Conservation (phyloP, 257 asterid genomes). For the Solanum gracilifrons region DNA sequence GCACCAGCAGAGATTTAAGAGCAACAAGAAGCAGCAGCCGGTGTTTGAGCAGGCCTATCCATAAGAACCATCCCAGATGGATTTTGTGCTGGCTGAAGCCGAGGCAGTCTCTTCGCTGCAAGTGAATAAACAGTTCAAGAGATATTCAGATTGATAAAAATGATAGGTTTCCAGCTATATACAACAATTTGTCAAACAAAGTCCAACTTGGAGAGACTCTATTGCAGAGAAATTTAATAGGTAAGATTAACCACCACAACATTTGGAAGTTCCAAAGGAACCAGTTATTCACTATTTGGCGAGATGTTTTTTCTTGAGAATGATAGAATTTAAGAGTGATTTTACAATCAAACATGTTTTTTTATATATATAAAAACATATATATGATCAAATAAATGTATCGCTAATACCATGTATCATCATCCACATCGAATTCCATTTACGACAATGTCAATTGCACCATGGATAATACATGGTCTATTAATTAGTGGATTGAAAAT, state of each 20-base stretch:
- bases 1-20: conserved; percentile 14
- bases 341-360: background rate
- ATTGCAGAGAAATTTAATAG: background rate
- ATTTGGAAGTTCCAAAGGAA: background rate
- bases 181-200: background rate
- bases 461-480: background rate
- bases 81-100: conserved; percentile 63
- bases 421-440: background rate
- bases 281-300: background rate
- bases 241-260: background rate
- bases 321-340: background rate
- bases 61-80: conserved; percentile 79
- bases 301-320: background rate
- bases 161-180: background rate
- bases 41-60: conserved; percentile 55
- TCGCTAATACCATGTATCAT: background rate
- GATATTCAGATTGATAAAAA: background rate
- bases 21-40: conserved; percentile 43
- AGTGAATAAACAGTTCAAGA: background rate
- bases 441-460: background rate
- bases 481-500: background rate
- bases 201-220: background rate
- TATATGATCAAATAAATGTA: background rate
- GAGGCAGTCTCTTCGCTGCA: conserved; percentile 80
- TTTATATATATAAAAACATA: background rate